Evolutionary conservation across 345 rosid species (phyloP), one percentile per base, ranked within the genome.

Genomic region (Gossypium arboreum): DNA sequence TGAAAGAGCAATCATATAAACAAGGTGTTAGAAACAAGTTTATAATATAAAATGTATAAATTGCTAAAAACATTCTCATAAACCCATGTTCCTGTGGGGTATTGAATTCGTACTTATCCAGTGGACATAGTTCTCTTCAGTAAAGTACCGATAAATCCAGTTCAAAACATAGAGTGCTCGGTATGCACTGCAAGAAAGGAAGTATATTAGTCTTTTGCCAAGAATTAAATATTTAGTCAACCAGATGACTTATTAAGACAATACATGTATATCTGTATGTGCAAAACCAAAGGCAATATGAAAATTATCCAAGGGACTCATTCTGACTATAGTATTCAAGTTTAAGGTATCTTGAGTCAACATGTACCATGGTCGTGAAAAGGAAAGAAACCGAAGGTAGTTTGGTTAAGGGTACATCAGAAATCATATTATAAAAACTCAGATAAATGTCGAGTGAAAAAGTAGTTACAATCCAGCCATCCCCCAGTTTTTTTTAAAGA

Each of bases 121-220:
- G 20, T 88, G 92, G 59, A 87, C 84, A 80, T 79, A 86, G 79
- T 89, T 90, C 1, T 68, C 79, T 81, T 89, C 97, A 22, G 92
- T 89, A 75, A 91, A 91, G 84, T 82, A 91, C 71, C 90, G 92
- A 69, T 91, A 91, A 50, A 91, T 80, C 94, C 92, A 91, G 87
- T 91, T 91, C 58, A 89, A 75, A 71, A 91, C 87, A 80, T 91
- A 91, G 25, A 91, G 76, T 20, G 78, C 87, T 54, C 94, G 86
- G 83, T 91, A 91, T 3, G 88, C 97, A 24, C 94, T 88, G 91
- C 83, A 83, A 41, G 7, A 25, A 22, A 51, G 58, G 11, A 22
- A 43, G 63, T 74, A 62, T 16, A 50, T 62, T 51, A 61, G 57
- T 29, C n/a, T 13, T 12, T 1, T n/a, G 6, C n/a, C 50, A 52